A percentile compares a stretch with the other conserved stretches of the same genome.
These are phyloP conservation scores for Calonectria multiphialidica DNA, from an alignment of 2,329 filamentous ascomycete genomes.

Conservation along the genomic window DNA sequence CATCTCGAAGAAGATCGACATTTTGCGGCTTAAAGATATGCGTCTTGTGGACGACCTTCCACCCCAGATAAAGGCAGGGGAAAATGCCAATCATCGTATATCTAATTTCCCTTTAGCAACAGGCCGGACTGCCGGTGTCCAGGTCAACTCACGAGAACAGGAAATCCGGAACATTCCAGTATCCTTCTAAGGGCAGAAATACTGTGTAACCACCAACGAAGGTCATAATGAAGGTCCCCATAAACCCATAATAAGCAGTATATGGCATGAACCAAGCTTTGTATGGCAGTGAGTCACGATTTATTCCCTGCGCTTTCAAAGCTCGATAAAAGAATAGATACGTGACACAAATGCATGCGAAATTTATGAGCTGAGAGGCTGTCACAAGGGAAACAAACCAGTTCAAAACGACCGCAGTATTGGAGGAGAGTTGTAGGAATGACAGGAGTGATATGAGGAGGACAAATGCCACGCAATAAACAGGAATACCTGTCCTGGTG, in stretches of 20 bases:
- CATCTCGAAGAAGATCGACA: slow-evolving; percentile 71
- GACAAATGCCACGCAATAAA: slow-evolving; percentile 77
- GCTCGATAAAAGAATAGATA: slow-evolving; percentile 81
- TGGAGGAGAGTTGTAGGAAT: slow-evolving; percentile 79
- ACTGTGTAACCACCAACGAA: slow-evolving; percentile 83
- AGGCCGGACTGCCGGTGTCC: slow-evolving; percentile 17
- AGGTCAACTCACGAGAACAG: slow-evolving; percentile 70
- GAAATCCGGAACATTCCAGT: slow-evolving; percentile 78
- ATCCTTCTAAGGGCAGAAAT: slow-evolving; percentile 70
- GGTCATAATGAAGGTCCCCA: slow-evolving; percentile 75
- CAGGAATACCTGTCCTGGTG: slow-evolving; percentile 75
- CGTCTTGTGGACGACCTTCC: slow-evolving; percentile 78
- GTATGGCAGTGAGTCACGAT: slow-evolving; percentile 77
- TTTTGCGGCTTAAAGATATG: slow-evolving; percentile 67
- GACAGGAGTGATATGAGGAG: slow-evolving; percentile 77
- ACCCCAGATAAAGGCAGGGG: slow-evolving; percentile 75
- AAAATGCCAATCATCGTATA: slow-evolving; percentile 82
- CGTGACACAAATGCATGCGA: slow-evolving; percentile 75
- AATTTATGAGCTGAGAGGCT: slow-evolving; percentile 81
- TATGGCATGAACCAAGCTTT: slow-evolving; percentile 78
- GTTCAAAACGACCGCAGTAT: slow-evolving; percentile 74
- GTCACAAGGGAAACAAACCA: slow-evolving; percentile 80
- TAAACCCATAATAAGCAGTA: slow-evolving; percentile 74
- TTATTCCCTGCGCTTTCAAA: slow-evolving; percentile 75
- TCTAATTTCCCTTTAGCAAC: slow-evolving; percentile 39